Evolutionary conservation across 2,329 filamentous ascomycete species (phyloP).

Genomic region (Fusarium sarcochroum): DNA sequence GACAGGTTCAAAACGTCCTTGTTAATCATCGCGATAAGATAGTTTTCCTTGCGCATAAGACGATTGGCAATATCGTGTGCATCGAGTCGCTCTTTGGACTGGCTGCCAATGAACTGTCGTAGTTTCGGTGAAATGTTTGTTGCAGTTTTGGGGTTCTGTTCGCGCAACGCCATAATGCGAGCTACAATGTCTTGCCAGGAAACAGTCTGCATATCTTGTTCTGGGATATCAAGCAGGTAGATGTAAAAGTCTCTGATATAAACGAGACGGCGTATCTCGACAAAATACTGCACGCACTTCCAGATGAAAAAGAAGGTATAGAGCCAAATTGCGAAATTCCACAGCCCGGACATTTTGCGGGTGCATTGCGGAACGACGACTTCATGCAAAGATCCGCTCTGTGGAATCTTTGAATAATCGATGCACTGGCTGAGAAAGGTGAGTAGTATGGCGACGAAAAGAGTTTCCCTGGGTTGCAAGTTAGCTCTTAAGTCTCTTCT

Average conservation of each 20-base stretch:
- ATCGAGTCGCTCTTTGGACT: slow-evolving; percentile 94
- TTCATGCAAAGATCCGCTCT: slow-evolving; percentile 69
- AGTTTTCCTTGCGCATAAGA: slow-evolving; percentile 96
- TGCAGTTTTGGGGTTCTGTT: slow-evolving; percentile 87
- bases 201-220: slow-evolving; percentile 90
- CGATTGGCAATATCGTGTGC: slow-evolving; percentile 98
- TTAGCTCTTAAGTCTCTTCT: slow-evolving; percentile 15
- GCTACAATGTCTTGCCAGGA: slow-evolving; percentile 94
- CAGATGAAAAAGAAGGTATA: slow-evolving; percentile 89
- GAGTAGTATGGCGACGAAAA: slow-evolving; percentile 85
- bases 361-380: slow-evolving; percentile 82
- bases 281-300: slow-evolving; percentile 80
- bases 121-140: slow-evolving; percentile 66
- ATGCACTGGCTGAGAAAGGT: slow-evolving; percentile 90
- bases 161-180: slow-evolving; percentile 85
- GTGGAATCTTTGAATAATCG: slow-evolving; percentile 81
- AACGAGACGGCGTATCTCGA: slow-evolving; percentile 79
- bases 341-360: slow-evolving; percentile 78
- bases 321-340: slow-evolving; percentile 85
- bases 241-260: slow-evolving; percentile 89
- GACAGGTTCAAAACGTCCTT: slow-evolving; percentile 94
- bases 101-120: slow-evolving; percentile 77
- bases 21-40: slow-evolving; percentile 96
- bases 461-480: slow-evolving; percentile 72
- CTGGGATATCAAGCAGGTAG: slow-evolving; percentile 84